Evolutionary conservation across 768 basidiomycete species (phyloP).

Genomic region (Leucosporidium creatinivorum): DNA sequence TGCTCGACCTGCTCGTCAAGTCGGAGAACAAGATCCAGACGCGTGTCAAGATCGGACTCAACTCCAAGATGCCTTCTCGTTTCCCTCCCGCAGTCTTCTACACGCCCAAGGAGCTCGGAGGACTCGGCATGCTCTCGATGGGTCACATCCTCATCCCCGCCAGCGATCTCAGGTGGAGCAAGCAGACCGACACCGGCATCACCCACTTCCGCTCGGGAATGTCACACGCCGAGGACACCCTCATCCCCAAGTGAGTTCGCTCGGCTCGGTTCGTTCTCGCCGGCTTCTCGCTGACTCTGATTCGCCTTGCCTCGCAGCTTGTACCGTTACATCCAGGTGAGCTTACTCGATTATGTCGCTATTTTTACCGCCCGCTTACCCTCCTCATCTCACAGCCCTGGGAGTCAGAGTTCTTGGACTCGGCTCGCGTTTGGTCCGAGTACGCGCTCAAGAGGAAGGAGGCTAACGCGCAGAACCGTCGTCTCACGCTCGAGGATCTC

Average conservation of each 20-base stretch:
- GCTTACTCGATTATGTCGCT: neutral
- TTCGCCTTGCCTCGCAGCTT: constrained; percentile 5
- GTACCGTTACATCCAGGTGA: constrained; percentile 59
- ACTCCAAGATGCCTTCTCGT: constrained; percentile 77
- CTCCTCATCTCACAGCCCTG: constrained; percentile 28
- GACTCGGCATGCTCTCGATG: constrained; percentile 98
- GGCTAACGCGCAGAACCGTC: constrained; percentile 96
- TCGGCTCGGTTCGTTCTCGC: constrained; percentile 44
- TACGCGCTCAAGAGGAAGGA: constrained; percentile 99
- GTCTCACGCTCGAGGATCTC: constrained; percentile 91
- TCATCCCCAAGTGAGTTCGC: constrained; percentile 69
- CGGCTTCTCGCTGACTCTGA: neutral
- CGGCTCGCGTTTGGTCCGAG: constrained; percentile 97
- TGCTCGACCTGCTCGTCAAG: constrained; percentile 92
- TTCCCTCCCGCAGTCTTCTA: constrained; percentile 66
- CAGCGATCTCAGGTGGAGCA: constrained; percentile 93
- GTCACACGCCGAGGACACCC: constrained; percentile 87
- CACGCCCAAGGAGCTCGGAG: constrained; percentile 95
- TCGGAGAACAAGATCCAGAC: constrained; percentile 97
- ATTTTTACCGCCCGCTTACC: neutral
- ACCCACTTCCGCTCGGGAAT: constrained; percentile 99
- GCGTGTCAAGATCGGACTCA: constrained; percentile 61
- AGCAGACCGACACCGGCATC: constrained; percentile 95
- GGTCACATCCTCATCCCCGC: constrained; percentile 98
- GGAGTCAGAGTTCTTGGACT: constrained; percentile 86